Evolutionary conservation across 176 grass and related monocot genomes (phyloP).

Genomic region (Eragrostis nindensis): DNA sequence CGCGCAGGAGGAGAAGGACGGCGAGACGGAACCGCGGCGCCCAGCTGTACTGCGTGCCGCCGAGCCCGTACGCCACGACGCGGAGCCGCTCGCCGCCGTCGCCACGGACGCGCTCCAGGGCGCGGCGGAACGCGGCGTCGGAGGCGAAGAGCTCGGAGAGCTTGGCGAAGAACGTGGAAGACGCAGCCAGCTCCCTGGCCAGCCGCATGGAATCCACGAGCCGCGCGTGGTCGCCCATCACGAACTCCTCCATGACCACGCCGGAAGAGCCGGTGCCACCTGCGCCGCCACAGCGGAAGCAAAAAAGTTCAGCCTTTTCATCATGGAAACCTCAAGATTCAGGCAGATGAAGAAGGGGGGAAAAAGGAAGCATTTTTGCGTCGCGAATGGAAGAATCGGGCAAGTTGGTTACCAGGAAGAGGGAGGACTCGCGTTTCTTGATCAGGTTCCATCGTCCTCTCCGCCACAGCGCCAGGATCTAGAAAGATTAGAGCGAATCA

Average conservation of each 20-base stretch:
- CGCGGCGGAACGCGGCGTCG: background rate
- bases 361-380: background rate
- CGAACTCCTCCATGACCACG: constrained; percentile 7
- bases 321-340: background rate
- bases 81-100: background rate
- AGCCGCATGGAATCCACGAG: constrained; percentile 4
- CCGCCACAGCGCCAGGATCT: background rate
- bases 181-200: constrained; percentile 1
- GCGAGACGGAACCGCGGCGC: constrained; percentile 22
- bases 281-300: background rate
- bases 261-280: background rate
- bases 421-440: background rate
- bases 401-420: background rate
- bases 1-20: constrained; percentile 10
- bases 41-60: constrained; percentile 3
- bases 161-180: background rate
- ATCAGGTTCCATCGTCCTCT: background rate
- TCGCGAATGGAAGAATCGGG: background rate
- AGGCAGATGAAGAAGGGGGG: background rate
- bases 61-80: constrained; percentile 18
- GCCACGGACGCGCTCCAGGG: constrained; percentile 8
- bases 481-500: background rate
- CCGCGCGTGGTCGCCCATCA: background rate
- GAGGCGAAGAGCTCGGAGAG: constrained; percentile 14
- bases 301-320: background rate